phyloP scores from a whole-genome alignment of 1,139 yeast genomes.

The Debaryomyces psychrophilus region DNA sequence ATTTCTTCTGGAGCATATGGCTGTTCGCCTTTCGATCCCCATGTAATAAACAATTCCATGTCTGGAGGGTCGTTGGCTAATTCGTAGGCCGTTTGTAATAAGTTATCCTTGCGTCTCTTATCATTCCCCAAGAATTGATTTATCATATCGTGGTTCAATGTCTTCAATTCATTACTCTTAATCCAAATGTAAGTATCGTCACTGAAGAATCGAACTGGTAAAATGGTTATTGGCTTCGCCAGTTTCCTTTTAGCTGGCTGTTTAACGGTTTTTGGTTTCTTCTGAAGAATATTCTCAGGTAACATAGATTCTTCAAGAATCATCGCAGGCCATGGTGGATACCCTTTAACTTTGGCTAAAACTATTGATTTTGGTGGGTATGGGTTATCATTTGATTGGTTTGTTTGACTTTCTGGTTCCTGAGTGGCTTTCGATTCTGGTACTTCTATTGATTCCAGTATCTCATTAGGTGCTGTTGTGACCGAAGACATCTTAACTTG shows the following conservation, averaged over 20 bases:
- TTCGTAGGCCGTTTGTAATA: constrained; percentile 42
- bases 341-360: constrained; percentile 75
- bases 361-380: constrained; percentile 46
- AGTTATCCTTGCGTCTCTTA: constrained; percentile 36
- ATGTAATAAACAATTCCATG: constrained; percentile 44
- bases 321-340: constrained; percentile 84
- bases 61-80: constrained; percentile 49
- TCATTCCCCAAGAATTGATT: constrained; percentile 28
- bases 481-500: constrained; percentile 3
- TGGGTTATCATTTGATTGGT: constrained; percentile 1
- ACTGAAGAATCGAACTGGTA: constrained; percentile 62
- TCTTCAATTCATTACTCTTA: constrained; percentile 44
- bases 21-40: constrained; percentile 47
- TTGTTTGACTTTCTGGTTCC: neutral
- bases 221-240: constrained; percentile 20
- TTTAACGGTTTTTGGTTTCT: constrained; percentile 48
- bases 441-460: neutral
- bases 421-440: constrained; percentile 1
- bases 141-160: constrained; percentile 30
- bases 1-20: constrained; percentile 19
- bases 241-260: constrained; percentile 24
- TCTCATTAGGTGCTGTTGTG: neutral
- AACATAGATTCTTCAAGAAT: constrained; percentile 60
- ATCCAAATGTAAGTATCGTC: constrained; percentile 73
- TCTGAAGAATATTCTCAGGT: constrained; percentile 54